A percentile compares a stretch with the other conserved stretches of the same genome.
These are phyloP conservation scores for Volvariella volvacea DNA, from an alignment of 1,284 basidiomycete genomes.

Conservation along the genomic window DNA sequence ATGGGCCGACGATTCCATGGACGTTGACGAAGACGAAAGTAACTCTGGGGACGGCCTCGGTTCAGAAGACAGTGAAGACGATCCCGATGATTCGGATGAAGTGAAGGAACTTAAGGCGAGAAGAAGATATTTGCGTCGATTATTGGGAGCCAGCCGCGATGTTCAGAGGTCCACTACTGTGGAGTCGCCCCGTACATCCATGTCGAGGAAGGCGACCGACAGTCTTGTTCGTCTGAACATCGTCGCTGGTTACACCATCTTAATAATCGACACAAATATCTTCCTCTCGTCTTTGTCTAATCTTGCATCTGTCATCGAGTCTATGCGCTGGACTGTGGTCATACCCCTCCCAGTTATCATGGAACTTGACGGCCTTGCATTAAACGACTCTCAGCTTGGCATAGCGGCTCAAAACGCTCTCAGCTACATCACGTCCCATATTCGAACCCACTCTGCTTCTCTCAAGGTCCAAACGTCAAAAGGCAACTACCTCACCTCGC, in stretches of 20 bases:
- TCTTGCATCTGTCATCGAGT: slow-evolving; percentile 74
- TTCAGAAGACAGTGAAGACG: slow-evolving; percentile 29
- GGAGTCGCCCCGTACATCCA: slow-evolving; percentile 24
- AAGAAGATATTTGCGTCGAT: slow-evolving; percentile 54
- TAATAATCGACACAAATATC: slow-evolving; percentile 95
- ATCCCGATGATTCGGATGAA: slow-evolving; percentile 56
- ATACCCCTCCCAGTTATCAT: slow-evolving; percentile 93
- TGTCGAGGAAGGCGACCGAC: slow-evolving; percentile 21
- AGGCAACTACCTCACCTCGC: slow-evolving; percentile 87
- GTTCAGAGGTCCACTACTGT: slow-evolving; percentile 2
- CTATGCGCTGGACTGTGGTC: slow-evolving; percentile 80
- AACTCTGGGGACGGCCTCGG: slow-evolving; percentile 23
- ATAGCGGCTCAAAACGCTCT: slow-evolving; percentile 70
- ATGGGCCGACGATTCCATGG: slow-evolving; percentile 65
- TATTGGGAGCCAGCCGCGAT: slow-evolving; percentile 39
- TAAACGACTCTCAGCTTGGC: slow-evolving; percentile 60
- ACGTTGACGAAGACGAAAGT: slow-evolving; percentile 47
- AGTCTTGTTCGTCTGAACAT: slow-evolving; percentile 42
- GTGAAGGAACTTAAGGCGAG: slow-evolving; percentile 74
- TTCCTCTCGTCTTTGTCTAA: slow-evolving; percentile 74
- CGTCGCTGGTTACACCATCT: slow-evolving; percentile 81
- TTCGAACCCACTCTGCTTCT: slow-evolving; percentile 68
- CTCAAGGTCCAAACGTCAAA: slow-evolving; percentile 94
- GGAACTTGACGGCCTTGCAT: slow-evolving; percentile 87
- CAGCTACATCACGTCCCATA: slow-evolving; percentile 66